These are phyloP conservation scores for Pestalotiopsis sp. DNA, from an alignment of 2,329 filamentous ascomycete genomes.

Conservation along the genomic window DNA sequence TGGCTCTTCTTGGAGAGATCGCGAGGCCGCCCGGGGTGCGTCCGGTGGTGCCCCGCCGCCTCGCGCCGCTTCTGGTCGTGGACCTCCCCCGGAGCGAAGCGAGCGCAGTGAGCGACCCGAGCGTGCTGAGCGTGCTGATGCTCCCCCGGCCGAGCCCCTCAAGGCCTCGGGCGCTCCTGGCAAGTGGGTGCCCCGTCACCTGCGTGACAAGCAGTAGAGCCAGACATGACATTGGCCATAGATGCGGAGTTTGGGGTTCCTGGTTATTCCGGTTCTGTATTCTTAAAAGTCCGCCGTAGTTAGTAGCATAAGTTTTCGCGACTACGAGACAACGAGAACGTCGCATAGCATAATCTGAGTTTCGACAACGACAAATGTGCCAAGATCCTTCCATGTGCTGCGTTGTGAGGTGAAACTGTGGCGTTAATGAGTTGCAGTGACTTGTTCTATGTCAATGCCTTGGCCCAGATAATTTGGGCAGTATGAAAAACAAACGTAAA, in stretches of 20 bases:
- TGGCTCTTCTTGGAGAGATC: slow-evolving; percentile 61
- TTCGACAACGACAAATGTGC: neutral
- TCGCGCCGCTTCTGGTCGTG: slow-evolving; percentile 8
- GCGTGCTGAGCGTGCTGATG: slow-evolving; percentile 19
- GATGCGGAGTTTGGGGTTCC: slow-evolving; percentile 27
- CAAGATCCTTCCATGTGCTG: neutral
- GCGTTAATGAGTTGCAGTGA: too few species aligned
- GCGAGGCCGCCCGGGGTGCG: slow-evolving; percentile 51
- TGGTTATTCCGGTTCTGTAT: slow-evolving; percentile 14
- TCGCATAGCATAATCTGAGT: slow-evolving; percentile 13
- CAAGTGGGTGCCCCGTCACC: slow-evolving; percentile 60
- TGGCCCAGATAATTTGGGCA: too few species aligned
- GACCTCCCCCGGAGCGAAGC: slow-evolving; percentile 15
- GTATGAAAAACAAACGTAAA: too few species aligned
- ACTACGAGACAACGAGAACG: slow-evolving; percentile 9
- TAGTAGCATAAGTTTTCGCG: slow-evolving; percentile 9
- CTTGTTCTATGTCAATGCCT: too few species aligned
- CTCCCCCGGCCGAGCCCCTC: slow-evolving; percentile 50
- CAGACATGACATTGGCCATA: slow-evolving; percentile 18
- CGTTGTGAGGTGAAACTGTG: neutral
- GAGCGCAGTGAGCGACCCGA: slow-evolving; percentile 11
- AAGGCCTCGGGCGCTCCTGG: slow-evolving; percentile 56
- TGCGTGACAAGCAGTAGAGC: slow-evolving; percentile 39
- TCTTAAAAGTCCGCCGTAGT: slow-evolving; percentile 13
- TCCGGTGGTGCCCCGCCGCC: slow-evolving; percentile 20